A percentile compares a stretch with the other conserved stretches of the same genome.
Conservation (phyloP, 352 stramenopile species). For the Pythium grandisporangium region DNA sequence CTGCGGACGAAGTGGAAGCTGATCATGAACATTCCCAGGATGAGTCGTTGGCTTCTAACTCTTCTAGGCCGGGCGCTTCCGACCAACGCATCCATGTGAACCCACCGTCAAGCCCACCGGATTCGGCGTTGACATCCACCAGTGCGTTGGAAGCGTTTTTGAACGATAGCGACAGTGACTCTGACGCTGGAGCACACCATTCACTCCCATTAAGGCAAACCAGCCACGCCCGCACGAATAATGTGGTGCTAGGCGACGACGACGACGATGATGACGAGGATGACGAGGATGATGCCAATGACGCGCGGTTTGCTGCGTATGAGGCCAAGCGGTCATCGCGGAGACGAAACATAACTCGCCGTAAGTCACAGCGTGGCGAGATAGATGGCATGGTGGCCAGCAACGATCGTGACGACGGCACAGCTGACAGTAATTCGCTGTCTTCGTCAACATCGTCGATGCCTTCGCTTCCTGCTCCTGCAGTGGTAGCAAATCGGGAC, state of each 20-base stretch:
- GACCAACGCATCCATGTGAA: too few relatives aligned
- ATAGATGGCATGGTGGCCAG: constrained; percentile 17
- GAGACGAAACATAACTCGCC: constrained; percentile 25
- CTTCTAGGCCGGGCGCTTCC: too few relatives aligned
- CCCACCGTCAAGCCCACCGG: background rate
- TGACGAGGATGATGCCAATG: constrained; percentile 12
- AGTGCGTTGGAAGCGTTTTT: constrained; percentile 57
- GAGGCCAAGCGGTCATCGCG: constrained; percentile 11
- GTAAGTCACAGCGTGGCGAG: constrained; percentile 36
- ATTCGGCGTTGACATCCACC: too few relatives aligned
- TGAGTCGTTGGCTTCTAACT: too few relatives aligned
- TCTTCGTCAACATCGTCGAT: constrained; percentile 8
- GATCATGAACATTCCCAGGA: too few relatives aligned
- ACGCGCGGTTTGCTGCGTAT: constrained; percentile 40
- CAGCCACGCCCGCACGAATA: too few relatives aligned
- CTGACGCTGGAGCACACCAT: constrained; percentile 10
- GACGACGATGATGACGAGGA: constrained; percentile 14
- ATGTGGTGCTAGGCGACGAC: too few relatives aligned
- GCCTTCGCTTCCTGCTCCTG: too few relatives aligned
- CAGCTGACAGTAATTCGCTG: background rate
- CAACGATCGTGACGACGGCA: background rate
- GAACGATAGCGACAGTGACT: constrained; percentile 55
- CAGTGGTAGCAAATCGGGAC: constrained; percentile 29
- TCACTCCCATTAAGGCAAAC: constrained; percentile 6
- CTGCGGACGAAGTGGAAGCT: too few relatives aligned